phyloP scores from a whole-genome alignment of 768 basidiomycete genomes.

The Psilocybe subaeruginosa region DNA sequence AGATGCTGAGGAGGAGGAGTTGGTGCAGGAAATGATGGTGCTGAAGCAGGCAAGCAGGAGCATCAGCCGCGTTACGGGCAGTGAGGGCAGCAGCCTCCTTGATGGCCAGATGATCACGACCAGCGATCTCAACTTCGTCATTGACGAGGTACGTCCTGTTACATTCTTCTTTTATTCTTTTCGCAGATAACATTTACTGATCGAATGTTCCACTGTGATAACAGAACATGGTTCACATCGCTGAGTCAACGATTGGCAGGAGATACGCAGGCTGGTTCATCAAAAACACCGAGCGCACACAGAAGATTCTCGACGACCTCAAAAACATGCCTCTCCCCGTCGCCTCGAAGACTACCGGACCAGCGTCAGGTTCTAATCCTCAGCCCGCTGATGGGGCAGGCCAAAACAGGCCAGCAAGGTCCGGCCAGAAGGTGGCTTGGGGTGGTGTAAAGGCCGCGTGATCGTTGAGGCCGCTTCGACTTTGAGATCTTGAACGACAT shows the following conservation, averaged over 20 bases:
- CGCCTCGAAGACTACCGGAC: slow-evolving; percentile 27
- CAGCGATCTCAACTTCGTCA: slow-evolving; percentile 94
- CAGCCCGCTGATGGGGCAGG: slow-evolving; percentile 21
- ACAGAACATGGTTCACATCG: slow-evolving; percentile 96
- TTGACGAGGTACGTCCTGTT: slow-evolving; percentile 73
- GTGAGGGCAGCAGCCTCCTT: slow-evolving; percentile 60
- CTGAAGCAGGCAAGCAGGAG: slow-evolving; percentile 89
- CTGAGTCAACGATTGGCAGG: slow-evolving; percentile 91
- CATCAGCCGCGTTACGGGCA: slow-evolving; percentile 65
- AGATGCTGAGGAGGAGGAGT: slow-evolving; percentile 90
- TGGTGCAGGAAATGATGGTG: slow-evolving; percentile 96
- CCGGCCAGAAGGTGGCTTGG: slow-evolving; percentile 67
- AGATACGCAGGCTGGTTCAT: slow-evolving; percentile 98
- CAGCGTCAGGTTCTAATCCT: slow-evolving; percentile 17
- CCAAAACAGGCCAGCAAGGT: slow-evolving; percentile 33
- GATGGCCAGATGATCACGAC: slow-evolving; percentile 88
- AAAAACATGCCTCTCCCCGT: slow-evolving; percentile 52
- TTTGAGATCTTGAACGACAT: background rate
- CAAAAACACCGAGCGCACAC: slow-evolving; percentile 91
- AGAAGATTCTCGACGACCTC: slow-evolving; percentile 83
- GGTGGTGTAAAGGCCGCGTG: slow-evolving; percentile 43
- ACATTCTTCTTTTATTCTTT: background rate
- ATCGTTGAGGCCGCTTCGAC: background rate
- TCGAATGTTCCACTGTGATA: background rate
- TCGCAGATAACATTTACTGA: background rate